A percentile compares a stretch with the other conserved stretches of the same genome.
These are phyloP conservation scores for Xylariales sp. DNA, from an alignment of 2,329 filamentous ascomycete species.

Conservation along the genomic window DNA sequence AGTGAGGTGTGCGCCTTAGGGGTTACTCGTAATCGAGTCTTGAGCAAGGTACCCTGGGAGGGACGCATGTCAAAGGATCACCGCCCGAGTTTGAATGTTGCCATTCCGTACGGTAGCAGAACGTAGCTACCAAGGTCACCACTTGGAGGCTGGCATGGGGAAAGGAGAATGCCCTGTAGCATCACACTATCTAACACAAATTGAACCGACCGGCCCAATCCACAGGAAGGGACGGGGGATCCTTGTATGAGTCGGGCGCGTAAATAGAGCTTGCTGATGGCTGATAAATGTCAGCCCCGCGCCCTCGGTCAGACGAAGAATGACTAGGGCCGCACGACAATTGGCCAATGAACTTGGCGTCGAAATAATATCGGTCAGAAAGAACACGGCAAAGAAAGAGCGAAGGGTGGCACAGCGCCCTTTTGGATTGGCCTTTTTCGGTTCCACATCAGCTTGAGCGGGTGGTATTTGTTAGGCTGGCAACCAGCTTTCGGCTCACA, in stretches of 20 bases:
- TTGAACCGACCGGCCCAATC: constrained; percentile 40
- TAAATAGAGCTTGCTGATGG: constrained; percentile 64
- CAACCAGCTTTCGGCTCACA: constrained; percentile 41
- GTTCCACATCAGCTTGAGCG: constrained; percentile 16
- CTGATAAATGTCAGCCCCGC: constrained; percentile 54
- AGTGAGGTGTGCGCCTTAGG: constrained; percentile 4
- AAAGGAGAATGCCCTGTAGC: constrained; percentile 43
- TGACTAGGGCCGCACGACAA: constrained; percentile 51
- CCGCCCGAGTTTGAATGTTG: constrained; percentile 6
- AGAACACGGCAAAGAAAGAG: constrained; percentile 24
- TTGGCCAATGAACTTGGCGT: constrained; percentile 53
- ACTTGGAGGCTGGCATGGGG: constrained; percentile 40
- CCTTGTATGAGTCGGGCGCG: constrained; percentile 61
- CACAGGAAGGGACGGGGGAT: constrained; percentile 45
- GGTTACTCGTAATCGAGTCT: constrained; percentile 9
- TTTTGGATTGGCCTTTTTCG: constrained; percentile 6
- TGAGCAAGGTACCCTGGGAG: background rate
- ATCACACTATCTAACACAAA: constrained; percentile 42
- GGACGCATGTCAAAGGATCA: background rate
- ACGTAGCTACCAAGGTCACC: constrained; percentile 37
- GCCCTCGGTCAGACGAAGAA: constrained; percentile 56
- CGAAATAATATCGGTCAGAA: constrained; percentile 35
- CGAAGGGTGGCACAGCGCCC: constrained; percentile 34
- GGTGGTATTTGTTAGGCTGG: constrained; percentile 34
- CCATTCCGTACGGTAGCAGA: constrained; percentile 26